Percentiles rank a stretch among this genome's conserved stretches.
phyloP scores from a whole-genome alignment of 2,329 filamentous ascomycete genomes.

The Ophioceras dolichostomum region DNA sequence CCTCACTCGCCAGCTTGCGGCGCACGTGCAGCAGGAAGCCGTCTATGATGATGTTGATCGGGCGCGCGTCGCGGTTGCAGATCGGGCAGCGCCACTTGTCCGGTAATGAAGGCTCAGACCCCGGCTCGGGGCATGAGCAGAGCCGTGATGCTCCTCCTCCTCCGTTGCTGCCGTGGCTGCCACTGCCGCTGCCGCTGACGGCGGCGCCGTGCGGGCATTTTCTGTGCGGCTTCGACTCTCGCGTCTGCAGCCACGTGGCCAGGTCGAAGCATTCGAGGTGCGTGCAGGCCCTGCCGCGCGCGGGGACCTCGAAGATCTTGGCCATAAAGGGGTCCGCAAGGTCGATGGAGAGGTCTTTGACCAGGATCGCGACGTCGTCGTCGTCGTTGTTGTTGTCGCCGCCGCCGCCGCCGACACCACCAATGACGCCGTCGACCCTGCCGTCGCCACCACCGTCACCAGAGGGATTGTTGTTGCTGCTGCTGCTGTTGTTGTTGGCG shows the following conservation, averaged over 20 bases:
- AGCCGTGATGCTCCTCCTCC: no score
- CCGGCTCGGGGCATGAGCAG: conserved; percentile 22
- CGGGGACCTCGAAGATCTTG: conserved; percentile 56
- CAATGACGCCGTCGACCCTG: no score
- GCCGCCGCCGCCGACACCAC: no score
- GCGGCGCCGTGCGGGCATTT: conserved; percentile 20
- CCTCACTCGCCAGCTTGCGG: conserved; percentile 32
- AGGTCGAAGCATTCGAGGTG: conserved; percentile 90
- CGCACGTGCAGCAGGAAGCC: conserved; percentile 58
- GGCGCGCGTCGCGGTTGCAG: conserved; percentile 66
- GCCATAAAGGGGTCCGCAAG: conserved; percentile 57
- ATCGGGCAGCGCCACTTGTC: conserved; percentile 84
- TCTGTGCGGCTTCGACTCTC: conserved; percentile 30
- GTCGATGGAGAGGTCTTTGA: conserved; percentile 46
- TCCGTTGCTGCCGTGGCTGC: no score
- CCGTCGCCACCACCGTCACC: no score
- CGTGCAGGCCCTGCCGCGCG: conserved; percentile 54
- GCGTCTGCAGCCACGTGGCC: conserved; percentile 62
- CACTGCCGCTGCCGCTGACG: no score
- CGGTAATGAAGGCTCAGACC: conserved; percentile 36
- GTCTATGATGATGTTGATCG: conserved; percentile 58
- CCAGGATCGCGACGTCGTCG: conserved; percentile 51
- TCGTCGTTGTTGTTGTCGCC: conserved; percentile 25
- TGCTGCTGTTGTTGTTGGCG: conserved; percentile 9
- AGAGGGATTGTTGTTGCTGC: conserved; percentile 21